Evolutionary conservation across 371 early-diverging fungal genomes (phyloP).

Genomic region (Mortierella sp.): DNA sequence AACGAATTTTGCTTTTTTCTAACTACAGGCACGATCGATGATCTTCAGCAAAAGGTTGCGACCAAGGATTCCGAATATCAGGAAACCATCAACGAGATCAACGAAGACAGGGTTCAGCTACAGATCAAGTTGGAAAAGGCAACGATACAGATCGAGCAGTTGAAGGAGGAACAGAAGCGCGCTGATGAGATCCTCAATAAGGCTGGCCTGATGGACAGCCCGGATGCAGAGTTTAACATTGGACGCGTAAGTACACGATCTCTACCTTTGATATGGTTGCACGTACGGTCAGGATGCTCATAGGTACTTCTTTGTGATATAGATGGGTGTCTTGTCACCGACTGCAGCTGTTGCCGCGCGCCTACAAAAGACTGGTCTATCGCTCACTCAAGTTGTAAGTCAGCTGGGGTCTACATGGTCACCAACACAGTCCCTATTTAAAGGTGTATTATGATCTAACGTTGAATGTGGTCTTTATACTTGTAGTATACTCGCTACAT

Average conservation of each 20-base stretch:
- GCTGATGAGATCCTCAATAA: slow-evolving; percentile 41
- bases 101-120: slow-evolving; percentile 40
- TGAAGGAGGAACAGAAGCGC: slow-evolving; percentile 55
- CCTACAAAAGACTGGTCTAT: slow-evolving; percentile 62
- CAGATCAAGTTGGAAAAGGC: slow-evolving; percentile 35
- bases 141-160: slow-evolving; percentile 50
- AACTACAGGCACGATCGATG: slow-evolving; percentile 34
- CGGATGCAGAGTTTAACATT: slow-evolving; percentile 24
- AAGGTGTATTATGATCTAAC: too few species aligned
- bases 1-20: background rate
- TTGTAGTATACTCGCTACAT: slow-evolving; percentile 67
- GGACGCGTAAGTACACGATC: slow-evolving; percentile 25
- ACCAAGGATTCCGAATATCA: slow-evolving; percentile 33
- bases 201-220: slow-evolving; percentile 34
- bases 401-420: too few species aligned
- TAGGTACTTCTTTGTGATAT: background rate
- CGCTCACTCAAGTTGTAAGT: slow-evolving; percentile 71
- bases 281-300: background rate
- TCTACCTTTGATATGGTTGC: background rate
- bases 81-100: slow-evolving; percentile 21
- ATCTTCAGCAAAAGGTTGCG: slow-evolving; percentile 27
- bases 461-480: background rate
- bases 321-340: slow-evolving; percentile 60
- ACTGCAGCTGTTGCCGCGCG: slow-evolving; percentile 65
- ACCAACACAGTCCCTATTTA: too few species aligned